Conservation (phyloP, 2,329 filamentous ascomycete genomes). For the Aspergillus aculeatus region DNA sequence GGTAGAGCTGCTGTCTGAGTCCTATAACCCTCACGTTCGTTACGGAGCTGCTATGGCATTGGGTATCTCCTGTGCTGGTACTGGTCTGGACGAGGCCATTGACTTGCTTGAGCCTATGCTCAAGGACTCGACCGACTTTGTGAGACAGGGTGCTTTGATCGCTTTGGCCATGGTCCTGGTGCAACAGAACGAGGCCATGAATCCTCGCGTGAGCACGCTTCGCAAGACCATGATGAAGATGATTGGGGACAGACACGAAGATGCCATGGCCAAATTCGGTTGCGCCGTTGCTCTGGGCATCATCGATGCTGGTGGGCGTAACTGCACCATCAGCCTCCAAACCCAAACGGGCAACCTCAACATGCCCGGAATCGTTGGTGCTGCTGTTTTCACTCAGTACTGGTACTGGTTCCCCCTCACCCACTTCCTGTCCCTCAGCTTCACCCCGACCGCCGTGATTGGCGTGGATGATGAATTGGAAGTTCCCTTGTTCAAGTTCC, state of each 20-base stretch:
- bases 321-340: slow-evolving; percentile 96
- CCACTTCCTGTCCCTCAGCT: slow-evolving; percentile 92
- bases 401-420: slow-evolving; percentile 99
- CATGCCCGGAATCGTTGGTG: slow-evolving; percentile 96
- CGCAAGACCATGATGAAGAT: slow-evolving; percentile 94
- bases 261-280: slow-evolving; percentile 99
- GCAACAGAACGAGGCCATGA: slow-evolving; percentile 99
- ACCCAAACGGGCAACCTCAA: slow-evolving; percentile 98
- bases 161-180: slow-evolving; percentile 96
- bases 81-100: slow-evolving; percentile 91
- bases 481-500: slow-evolving; percentile 90
- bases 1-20: slow-evolving; percentile 97
- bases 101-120: slow-evolving; percentile 98
- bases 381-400: slow-evolving; percentile 98
- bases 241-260: slow-evolving; percentile 89
- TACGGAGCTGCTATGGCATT: slow-evolving; percentile 98
- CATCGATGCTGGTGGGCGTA: slow-evolving; percentile 94
- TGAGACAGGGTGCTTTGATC: slow-evolving; percentile 93
- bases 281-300: slow-evolving; percentile 92
- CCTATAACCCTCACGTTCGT: slow-evolving; percentile 96
- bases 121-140: slow-evolving; percentile 98
- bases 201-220: slow-evolving; percentile 88
- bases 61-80: slow-evolving; percentile 95
- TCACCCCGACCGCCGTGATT: slow-evolving; percentile 95
- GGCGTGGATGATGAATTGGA: slow-evolving; percentile 91